Conservation (phyloP, 306 rosid genomes). For the Sphenostylis stenocarpa region DNA sequence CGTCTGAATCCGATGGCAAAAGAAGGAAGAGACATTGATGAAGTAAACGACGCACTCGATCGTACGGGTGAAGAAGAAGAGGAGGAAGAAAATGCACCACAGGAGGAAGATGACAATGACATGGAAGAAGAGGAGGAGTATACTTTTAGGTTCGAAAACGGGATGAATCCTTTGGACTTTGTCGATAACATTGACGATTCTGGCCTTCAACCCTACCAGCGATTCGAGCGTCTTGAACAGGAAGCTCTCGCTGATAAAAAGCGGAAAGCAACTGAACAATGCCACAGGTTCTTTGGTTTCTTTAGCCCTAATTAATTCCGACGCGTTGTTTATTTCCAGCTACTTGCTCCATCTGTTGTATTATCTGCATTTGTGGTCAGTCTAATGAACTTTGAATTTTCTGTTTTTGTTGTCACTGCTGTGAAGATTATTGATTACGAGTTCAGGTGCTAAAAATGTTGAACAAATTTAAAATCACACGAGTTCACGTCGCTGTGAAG, state of each 20-base stretch:
- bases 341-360: background rate
- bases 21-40: background rate
- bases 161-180: constrained; percentile 65
- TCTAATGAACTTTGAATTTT: background rate
- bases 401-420: background rate
- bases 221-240: constrained; percentile 62
- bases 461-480: background rate
- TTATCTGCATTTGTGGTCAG: background rate
- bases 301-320: background rate
- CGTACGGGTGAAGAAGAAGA: background rate
- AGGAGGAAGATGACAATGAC: constrained; percentile 42
- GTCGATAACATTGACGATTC: constrained; percentile 47
- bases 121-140: constrained; percentile 43
- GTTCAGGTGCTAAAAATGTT: background rate
- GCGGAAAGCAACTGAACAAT: constrained; percentile 50
- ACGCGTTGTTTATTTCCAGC: background rate
- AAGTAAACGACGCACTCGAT: background rate
- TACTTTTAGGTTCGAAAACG: constrained; percentile 61
- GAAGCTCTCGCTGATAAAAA: constrained; percentile 74
- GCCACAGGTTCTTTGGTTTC: constrained; percentile 34
- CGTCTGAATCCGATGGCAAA: background rate
- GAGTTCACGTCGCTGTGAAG: too few relatives aligned
- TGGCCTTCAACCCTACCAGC: constrained; percentile 53
- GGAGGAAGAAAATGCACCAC: constrained; percentile 9
- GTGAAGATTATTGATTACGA: background rate